These are phyloP conservation scores for Hamigera avellanea DNA, from an alignment of 495 filamentous ascomycete species.

Conservation along the genomic window DNA sequence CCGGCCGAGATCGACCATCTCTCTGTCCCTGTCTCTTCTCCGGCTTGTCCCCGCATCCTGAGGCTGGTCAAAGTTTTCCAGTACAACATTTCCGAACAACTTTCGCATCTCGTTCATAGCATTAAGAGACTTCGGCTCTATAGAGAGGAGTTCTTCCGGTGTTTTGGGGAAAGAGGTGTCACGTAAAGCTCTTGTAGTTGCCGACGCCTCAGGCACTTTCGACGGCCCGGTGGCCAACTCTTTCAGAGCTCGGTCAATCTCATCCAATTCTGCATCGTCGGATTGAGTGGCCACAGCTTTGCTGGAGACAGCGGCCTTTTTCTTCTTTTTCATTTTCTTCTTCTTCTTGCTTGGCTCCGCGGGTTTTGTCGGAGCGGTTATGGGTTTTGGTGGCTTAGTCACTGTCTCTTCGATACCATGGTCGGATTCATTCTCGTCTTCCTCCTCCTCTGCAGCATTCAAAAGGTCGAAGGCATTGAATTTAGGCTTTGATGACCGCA, in stretches of 20 bases:
- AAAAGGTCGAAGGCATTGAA: slow-evolving; percentile 41
- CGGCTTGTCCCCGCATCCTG: slow-evolving; percentile 40
- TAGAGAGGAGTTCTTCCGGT: slow-evolving; percentile 47
- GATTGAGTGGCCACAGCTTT: slow-evolving; percentile 6
- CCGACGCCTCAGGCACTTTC: slow-evolving; percentile 8
- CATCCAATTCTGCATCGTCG: slow-evolving; percentile 45
- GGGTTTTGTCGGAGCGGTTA: slow-evolving; percentile 8
- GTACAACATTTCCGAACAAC: slow-evolving; percentile 73
- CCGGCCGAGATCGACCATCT: slow-evolving; percentile 56
- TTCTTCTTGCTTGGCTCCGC: slow-evolving; percentile 18
- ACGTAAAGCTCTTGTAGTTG: slow-evolving; percentile 17
- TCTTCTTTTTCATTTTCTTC: slow-evolving; percentile 41
- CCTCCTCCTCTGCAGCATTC: slow-evolving; percentile 48
- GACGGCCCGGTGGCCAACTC: slow-evolving; percentile 38
- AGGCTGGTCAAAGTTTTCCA: slow-evolving; percentile 50
- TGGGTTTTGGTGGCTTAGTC: slow-evolving; percentile 7
- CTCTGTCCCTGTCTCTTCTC: slow-evolving; percentile 38
- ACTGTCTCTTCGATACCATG: slow-evolving; percentile 18
- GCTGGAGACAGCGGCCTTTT: slow-evolving; percentile 15
- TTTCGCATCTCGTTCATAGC: slow-evolving; percentile 87
- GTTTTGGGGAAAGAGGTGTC: slow-evolving; percentile 34
- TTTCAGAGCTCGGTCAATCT: slow-evolving; percentile 71
- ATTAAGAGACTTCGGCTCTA: slow-evolving; percentile 74
- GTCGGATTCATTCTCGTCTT: slow-evolving; percentile 31
- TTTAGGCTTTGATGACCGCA: slow-evolving; percentile 23